phyloP scores from a whole-genome alignment of 768 basidiomycete genomes.

The Lentinus brumalis region DNA sequence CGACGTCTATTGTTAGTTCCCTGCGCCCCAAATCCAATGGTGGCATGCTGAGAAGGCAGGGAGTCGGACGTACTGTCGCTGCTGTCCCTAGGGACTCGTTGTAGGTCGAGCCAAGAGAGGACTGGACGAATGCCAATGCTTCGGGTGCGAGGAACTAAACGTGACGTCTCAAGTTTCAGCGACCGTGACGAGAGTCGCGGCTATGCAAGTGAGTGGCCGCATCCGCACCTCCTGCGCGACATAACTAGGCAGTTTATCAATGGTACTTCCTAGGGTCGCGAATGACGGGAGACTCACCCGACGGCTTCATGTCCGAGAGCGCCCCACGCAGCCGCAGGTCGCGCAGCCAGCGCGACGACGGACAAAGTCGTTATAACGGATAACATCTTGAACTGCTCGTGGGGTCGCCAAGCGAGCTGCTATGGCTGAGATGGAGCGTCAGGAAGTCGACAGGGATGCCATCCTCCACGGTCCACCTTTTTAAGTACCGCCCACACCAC shows the following conservation, averaged over 20 bases:
- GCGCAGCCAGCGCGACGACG: background rate
- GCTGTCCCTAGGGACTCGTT: conserved; percentile 50
- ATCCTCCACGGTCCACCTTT: too few relatives aligned
- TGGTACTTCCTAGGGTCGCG: background rate
- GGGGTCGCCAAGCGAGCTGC: too few relatives aligned
- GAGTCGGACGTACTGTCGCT: conserved; percentile 40
- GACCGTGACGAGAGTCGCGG: too few relatives aligned
- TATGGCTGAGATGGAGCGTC: too few relatives aligned
- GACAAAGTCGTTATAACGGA: background rate
- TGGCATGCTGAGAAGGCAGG: background rate
- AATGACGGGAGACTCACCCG: conserved; percentile 19
- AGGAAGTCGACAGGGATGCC: too few relatives aligned
- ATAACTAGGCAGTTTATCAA: conserved; percentile 4
- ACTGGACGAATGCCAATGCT: conserved; percentile 48
- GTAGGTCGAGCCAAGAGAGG: conserved; percentile 45
- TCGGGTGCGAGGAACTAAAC: conserved; percentile 50
- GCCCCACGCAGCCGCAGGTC: conserved; percentile 24
- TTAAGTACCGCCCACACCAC: too few relatives aligned
- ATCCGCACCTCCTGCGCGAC: conserved; percentile 11
- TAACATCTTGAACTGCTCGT: too few relatives aligned
- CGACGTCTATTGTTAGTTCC: background rate
- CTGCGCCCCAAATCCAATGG: too few relatives aligned
- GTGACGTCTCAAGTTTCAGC: too few relatives aligned
- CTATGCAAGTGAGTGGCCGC: too few relatives aligned
- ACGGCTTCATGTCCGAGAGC: conserved; percentile 28